Evolutionary conservation across 2,329 filamentous ascomycete genomes (phyloP), one percentile per base, ranked within the genome.

Genomic region (Pseudonectria foliicola): DNA sequence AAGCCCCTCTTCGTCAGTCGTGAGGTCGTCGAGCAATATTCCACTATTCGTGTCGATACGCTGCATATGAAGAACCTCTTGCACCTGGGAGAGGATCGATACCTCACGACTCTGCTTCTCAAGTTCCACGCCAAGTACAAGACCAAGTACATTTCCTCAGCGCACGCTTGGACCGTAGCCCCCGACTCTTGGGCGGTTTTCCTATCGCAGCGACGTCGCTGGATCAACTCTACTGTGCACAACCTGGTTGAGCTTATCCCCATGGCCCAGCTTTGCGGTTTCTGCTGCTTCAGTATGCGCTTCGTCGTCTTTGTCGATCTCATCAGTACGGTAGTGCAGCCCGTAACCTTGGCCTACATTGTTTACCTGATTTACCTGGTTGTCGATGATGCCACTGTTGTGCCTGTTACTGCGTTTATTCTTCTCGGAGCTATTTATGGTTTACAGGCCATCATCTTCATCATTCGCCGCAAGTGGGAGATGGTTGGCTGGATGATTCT

Each of bases 401-500:
- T 96, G 6, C 90, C 90, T 0, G 63, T 90, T 38, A 93, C 85
- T 1, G 82, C 92, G 1, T 94, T 98, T 59, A 76, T 98, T 55
- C 71, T 98, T 31, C 75, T 98, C 8, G 92, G 77, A 53, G 90
- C 85, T n/a, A 92, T 98, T 52, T 98, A 96, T 60, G 92, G 92
- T 77, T 68, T 98, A 11, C 92, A 98, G 55, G 90, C 85, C 28
- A 81, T 96, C 56, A 95, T 98, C 60, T 98, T 98, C 69, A 95
- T 96, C 53, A 56, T 95, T 37, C 84, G 87, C 39, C 84, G 90
- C 54, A 95, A 95, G 68, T 98, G 92, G 92, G 90, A 98, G 61
- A 96, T 96, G 90, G 83, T 98, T 49, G 92, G 90, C 25, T 98
- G 92, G 92, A 95, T 98, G 88, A 71, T 98, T 49, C 79, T 98